phyloP scores from a whole-genome alignment of 257 asterid genomes.

The Cordia subcordata region DNA sequence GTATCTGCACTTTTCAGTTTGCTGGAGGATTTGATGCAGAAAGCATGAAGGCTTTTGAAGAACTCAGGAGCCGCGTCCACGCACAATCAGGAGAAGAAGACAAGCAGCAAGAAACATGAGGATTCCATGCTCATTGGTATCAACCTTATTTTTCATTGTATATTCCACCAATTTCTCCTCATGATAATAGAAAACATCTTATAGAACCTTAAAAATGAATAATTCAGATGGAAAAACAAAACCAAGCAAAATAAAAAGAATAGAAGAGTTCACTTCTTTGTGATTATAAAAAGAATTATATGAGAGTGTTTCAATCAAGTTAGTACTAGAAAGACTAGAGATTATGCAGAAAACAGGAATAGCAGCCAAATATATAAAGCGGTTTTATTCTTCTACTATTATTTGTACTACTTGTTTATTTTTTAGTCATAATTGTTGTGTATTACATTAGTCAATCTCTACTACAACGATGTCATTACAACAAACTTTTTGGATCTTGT shows the following conservation, averaged over 20 bases:
- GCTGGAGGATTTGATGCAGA: conserved; percentile 99
- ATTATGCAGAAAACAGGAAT: neutral
- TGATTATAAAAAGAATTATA: neutral
- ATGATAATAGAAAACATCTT: no score
- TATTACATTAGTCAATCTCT: no score
- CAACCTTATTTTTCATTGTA: conserved; percentile 21
- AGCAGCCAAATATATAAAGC: no score
- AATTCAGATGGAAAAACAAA: neutral
- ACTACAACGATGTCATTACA: no score
- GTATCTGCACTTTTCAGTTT: conserved; percentile 65
- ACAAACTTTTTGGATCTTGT: no score
- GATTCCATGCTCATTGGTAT: neutral
- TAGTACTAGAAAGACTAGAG: neutral
- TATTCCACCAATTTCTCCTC: conserved; percentile 28
- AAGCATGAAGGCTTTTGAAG: conserved; percentile 98
- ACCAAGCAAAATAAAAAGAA: no score
- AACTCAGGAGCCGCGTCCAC: conserved; percentile 69
- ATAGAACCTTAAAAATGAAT: neutral
- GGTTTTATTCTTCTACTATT: no score
- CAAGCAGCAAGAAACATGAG: conserved; percentile 39
- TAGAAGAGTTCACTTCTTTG: neutral
- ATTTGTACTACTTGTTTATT: no score
- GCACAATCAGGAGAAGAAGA: conserved; percentile 44
- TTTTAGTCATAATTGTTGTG: no score
- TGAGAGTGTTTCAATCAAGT: neutral